Percentiles rank a stretch among this genome's conserved stretches.
These are phyloP conservation scores for Venturia asperata DNA, from an alignment of 2,329 filamentous ascomycete genomes.

Conservation along the genomic window DNA sequence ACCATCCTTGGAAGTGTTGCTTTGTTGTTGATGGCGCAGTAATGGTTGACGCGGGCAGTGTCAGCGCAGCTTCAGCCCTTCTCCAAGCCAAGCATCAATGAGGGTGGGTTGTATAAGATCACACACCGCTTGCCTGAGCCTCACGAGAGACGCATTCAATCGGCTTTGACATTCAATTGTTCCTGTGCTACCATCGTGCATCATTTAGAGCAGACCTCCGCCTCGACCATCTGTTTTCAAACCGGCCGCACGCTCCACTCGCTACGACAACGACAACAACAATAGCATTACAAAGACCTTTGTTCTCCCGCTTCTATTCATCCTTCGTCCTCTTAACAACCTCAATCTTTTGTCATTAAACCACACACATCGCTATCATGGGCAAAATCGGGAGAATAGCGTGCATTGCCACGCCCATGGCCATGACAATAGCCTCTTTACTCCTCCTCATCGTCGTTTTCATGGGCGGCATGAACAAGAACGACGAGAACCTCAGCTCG, in stretches of 20 bases:
- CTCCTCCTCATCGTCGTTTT: conserved; percentile 57
- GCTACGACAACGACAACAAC: background rate
- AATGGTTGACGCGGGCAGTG: background rate
- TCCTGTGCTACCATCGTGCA: background rate
- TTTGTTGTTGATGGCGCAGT: background rate
- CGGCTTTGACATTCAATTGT: background rate
- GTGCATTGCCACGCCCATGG: conserved; percentile 83
- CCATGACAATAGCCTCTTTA: conserved; percentile 69
- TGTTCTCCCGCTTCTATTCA: background rate
- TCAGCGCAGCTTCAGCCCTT: conserved; percentile 9
- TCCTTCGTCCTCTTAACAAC: background rate
- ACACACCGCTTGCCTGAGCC: conserved; percentile 9
- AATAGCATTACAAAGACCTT: background rate
- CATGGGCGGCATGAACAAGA: conserved; percentile 48
- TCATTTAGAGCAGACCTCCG: conserved; percentile 8
- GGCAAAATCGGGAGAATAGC: conserved; percentile 69
- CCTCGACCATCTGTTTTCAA: background rate
- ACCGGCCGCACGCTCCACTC: background rate
- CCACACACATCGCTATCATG: conserved; percentile 38
- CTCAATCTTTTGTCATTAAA: background rate
- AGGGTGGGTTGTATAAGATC: background rate
- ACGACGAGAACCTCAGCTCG: conserved; percentile 18
- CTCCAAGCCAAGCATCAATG: background rate
- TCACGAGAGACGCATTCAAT: background rate
- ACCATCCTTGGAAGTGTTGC: background rate